Percentiles rank a stretch among this genome's conserved stretches.
Conservation (phyloP, 805 yeast genomes). For the Candida coquimbonensis region DNA sequence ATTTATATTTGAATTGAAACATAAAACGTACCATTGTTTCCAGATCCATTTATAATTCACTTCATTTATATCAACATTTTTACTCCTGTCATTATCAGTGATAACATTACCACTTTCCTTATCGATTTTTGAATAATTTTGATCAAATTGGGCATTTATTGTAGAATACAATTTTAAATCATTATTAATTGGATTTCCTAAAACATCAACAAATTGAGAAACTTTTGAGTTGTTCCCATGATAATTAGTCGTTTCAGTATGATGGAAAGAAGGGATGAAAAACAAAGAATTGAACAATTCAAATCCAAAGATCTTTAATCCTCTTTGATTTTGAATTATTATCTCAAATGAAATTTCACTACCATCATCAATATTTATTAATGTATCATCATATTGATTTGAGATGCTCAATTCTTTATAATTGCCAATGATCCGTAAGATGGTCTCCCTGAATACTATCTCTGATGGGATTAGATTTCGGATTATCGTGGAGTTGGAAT, state of each 20-base stretch:
- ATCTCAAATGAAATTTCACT: conserved; percentile 28
- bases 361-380: neutral
- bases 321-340: conserved; percentile 49
- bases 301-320: conserved; percentile 43
- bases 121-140: too few species aligned
- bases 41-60: conserved; percentile 43
- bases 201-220: conserved; percentile 17
- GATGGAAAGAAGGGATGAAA: conserved; percentile 26
- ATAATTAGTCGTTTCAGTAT: too few species aligned
- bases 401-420: too few species aligned
- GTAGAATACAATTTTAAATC: conserved; percentile 4
- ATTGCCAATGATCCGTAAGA: too few species aligned
- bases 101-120: too few species aligned
- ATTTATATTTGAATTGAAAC: conserved; percentile 26
- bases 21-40: conserved; percentile 71
- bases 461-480: too few species aligned
- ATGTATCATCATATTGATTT: too few species aligned
- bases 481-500: too few species aligned
- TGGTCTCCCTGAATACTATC: too few species aligned
- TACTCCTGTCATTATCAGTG: too few species aligned
- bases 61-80: neutral
- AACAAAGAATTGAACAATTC: conserved; percentile 43
- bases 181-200: conserved; percentile 7
- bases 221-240: conserved; percentile 32
- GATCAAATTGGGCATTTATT: too few species aligned